Evolutionary conservation across 805 yeast genomes (phyloP), one percentile per base, ranked within the genome.

Genomic region (Wickerhamomyces pijperi): DNA sequence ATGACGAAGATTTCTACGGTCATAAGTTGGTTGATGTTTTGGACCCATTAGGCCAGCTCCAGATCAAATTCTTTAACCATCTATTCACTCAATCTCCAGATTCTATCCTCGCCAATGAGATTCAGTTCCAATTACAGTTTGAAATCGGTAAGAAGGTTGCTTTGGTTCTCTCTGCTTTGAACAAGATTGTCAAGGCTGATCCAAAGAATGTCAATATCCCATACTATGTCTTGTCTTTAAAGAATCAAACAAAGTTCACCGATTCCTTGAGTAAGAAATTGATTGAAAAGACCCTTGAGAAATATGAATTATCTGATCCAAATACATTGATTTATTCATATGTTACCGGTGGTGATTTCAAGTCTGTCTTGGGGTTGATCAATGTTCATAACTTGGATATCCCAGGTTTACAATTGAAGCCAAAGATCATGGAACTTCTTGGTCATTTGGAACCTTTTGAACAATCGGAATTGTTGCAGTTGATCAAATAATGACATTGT

Each of bases 1-100:
- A 68, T 15, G 84, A 78, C 42, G 57, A 60, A 5, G 88, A 82
- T 61, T 69, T 76, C 2, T 68, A 78, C 45, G 90, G 86, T 28
- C 66, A 67, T 20, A 59, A 62, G 31, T 53, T 68, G 31, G 46
- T 57, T 45, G 35, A 50, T 3, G 49, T 60, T 28, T 50, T 61
- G 32, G 53, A 63, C 15, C 65, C 77, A 37, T 48, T 78, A 36
- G 67, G 63, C 7, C 58, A 60, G 13, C 65, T 79, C 42, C 51
- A 63, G 17, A 58, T 59, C 3, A 68, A 63, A 35, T 75, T 69
- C 25, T 69, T 52, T 46, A 55, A 47, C 46, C 54, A 52, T 45
- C 55, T 55, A 45, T 54, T 41, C 51, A 66, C 40, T 55, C 76
- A 74, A 62, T 59, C 69, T 43, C 56, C 64, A 39, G 69, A 70